Percentiles rank a stretch among this genome's conserved stretches.
These are phyloP conservation scores for Leucosporidium scottii DNA, from an alignment of 768 basidiomycete species.

Conservation along the genomic window DNA sequence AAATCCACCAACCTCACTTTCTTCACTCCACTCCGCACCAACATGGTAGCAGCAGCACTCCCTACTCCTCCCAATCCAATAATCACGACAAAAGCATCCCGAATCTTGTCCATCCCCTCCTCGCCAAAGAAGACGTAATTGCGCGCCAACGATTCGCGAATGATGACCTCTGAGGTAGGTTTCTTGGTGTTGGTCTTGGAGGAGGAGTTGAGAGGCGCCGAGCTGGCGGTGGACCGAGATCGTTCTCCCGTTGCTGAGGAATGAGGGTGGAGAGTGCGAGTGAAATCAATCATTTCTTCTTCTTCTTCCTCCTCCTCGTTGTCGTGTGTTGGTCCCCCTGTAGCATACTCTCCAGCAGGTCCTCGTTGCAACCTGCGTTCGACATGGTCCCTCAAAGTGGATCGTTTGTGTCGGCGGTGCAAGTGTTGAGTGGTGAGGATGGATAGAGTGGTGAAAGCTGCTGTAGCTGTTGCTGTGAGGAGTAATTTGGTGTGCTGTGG, in stretches of 20 bases:
- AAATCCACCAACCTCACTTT: conserved; percentile 55
- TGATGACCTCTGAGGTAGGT: conserved; percentile 55
- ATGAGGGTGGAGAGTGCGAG: neutral
- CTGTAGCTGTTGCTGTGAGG: conserved; percentile 16
- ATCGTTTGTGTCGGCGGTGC: conserved; percentile 4
- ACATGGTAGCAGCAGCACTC: conserved; percentile 54
- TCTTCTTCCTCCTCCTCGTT: conserved; percentile 11
- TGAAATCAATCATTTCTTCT: conserved; percentile 31
- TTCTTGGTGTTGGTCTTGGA: conserved; percentile 3
- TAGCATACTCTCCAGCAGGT: neutral
- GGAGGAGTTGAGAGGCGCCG: neutral
- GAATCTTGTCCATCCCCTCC: conserved; percentile 71
- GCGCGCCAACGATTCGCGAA: conserved; percentile 81
- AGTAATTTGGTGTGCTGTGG: neutral
- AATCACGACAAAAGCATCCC: conserved; percentile 68
- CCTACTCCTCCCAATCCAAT: conserved; percentile 97
- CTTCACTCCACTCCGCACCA: conserved; percentile 34
- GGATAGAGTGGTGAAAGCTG: conserved; percentile 13
- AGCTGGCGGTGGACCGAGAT: neutral
- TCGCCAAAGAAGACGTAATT: conserved; percentile 95
- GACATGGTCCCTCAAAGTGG: conserved; percentile 5
- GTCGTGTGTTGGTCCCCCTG: neutral
- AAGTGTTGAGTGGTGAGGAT: conserved; percentile 20
- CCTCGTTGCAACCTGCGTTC: neutral
- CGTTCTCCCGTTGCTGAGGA: neutral